Percentiles rank a stretch among this genome's conserved stretches.
These are phyloP conservation scores for Epichloe brachyelytri DNA, from an alignment of 2,329 filamentous ascomycete species.

Conservation along the genomic window DNA sequence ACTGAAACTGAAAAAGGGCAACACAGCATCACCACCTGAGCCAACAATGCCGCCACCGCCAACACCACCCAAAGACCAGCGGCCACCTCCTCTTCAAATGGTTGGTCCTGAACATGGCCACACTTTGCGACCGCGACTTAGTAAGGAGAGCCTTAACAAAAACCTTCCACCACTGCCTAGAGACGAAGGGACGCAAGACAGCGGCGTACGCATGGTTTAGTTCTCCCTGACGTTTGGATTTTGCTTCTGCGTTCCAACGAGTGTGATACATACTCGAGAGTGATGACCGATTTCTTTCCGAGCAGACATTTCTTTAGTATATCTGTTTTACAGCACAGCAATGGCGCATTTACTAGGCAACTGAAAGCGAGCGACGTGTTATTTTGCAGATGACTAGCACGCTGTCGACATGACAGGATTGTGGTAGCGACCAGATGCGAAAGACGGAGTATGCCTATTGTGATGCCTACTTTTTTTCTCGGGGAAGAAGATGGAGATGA, in stretches of 20 bases:
- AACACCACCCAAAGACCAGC: slow-evolving; percentile 19
- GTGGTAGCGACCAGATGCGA: background rate
- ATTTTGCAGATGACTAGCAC: slow-evolving; percentile 4
- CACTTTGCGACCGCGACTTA: slow-evolving; percentile 27
- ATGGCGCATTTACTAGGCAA: background rate
- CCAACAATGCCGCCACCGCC: slow-evolving; percentile 30
- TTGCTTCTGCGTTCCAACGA: slow-evolving; percentile 9
- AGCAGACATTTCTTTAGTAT: background rate
- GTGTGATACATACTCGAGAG: background rate
- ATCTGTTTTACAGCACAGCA: slow-evolving; percentile 4
- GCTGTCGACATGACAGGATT: background rate
- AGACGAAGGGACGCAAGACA: slow-evolving; percentile 16
- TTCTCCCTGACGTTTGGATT: slow-evolving; percentile 10
- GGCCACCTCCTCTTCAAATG: slow-evolving; percentile 8
- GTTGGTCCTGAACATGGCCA: slow-evolving; percentile 37
- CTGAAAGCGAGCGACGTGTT: slow-evolving; percentile 4
- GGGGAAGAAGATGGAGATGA: background rate
- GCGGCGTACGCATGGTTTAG: slow-evolving; percentile 21
- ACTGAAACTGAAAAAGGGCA: slow-evolving; percentile 11
- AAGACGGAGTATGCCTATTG: background rate
- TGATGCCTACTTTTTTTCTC: background rate
- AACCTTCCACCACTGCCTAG: slow-evolving; percentile 43
- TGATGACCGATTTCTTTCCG: background rate
- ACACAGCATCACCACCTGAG: slow-evolving; percentile 22
- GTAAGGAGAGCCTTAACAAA: slow-evolving; percentile 48